phyloP scores from a whole-genome alignment of 139 green algal species.

The Micractinium conductrix region DNA sequence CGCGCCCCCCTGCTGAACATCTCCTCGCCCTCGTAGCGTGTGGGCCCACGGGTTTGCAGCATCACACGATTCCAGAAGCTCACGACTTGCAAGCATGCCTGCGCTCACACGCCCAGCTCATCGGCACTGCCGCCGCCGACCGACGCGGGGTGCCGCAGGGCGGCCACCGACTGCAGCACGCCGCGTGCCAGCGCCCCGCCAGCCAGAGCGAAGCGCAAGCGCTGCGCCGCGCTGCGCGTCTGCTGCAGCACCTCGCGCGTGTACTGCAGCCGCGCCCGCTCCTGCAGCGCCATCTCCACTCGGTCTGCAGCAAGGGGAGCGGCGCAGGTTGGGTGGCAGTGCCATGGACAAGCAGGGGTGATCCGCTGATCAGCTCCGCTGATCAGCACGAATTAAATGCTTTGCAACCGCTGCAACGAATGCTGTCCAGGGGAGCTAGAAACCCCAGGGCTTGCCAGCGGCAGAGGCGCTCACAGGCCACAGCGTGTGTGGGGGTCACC shows the following conservation, averaged over 20 bases:
- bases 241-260: constrained; percentile 14
- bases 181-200: constrained; percentile 10
- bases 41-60: background rate
- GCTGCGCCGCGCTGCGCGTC: constrained; percentile 24
- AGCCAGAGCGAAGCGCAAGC: constrained; percentile 28
- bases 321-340: no score
- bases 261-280: constrained; percentile 34
- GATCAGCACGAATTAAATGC: no score
- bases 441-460: no score
- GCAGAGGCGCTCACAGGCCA: no score
- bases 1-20: background rate
- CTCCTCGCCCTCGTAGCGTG: background rate
- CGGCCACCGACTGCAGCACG: background rate
- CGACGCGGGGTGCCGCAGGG: background rate
- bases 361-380: no score
- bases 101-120: background rate
- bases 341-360: no score
- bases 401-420: no score
- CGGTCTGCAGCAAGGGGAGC: constrained; percentile 37
- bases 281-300: constrained; percentile 34
- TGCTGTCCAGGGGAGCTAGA: no score
- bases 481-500: no score
- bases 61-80: background rate
- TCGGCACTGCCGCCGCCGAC: background rate
- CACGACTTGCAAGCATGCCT: background rate